Percentiles rank a stretch among this genome's conserved stretches.
Evolutionary conservation across 2,329 filamentous ascomycete species (phyloP).

Genomic region (Aureobasidium sp.): DNA sequence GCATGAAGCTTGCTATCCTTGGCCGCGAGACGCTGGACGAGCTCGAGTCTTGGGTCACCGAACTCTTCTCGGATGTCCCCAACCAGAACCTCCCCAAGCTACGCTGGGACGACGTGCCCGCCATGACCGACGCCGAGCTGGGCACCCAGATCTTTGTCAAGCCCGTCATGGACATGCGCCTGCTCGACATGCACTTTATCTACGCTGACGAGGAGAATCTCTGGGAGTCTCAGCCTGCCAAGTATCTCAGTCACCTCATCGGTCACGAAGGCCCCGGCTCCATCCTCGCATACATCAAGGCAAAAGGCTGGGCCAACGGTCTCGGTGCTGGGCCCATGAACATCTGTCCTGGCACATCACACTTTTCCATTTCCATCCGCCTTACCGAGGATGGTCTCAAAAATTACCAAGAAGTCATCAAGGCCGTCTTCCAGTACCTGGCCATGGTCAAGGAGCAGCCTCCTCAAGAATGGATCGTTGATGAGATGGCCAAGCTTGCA

Average conservation of each 20-base stretch:
- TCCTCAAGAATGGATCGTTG: slow-evolving; percentile 93
- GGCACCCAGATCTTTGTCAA: slow-evolving; percentile 84
- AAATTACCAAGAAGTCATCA: slow-evolving; percentile 83
- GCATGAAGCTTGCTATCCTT: slow-evolving; percentile 91
- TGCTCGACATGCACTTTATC: slow-evolving; percentile 83
- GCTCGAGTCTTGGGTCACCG: slow-evolving; percentile 83
- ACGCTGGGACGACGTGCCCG: slow-evolving; percentile 70
- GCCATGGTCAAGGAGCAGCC: slow-evolving; percentile 82
- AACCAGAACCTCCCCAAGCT: slow-evolving; percentile 82
- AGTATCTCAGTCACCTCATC: slow-evolving; percentile 89
- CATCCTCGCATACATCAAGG: slow-evolving; percentile 90
- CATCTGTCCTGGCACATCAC: slow-evolving; percentile 81
- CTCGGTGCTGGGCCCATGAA: slow-evolving; percentile 80
- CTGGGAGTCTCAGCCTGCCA: slow-evolving; percentile 83
- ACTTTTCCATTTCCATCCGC: slow-evolving; percentile 83
- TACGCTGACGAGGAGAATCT: slow-evolving; percentile 86
- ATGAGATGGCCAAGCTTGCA: slow-evolving; percentile 89
- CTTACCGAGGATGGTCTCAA: slow-evolving; percentile 88
- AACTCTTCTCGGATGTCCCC: slow-evolving; percentile 82
- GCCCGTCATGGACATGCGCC: slow-evolving; percentile 89
- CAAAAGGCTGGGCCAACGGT: slow-evolving; percentile 89
- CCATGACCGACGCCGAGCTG: slow-evolving; percentile 67
- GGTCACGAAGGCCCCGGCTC: slow-evolving; percentile 95
- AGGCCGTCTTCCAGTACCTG: slow-evolving; percentile 92
- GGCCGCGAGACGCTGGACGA: slow-evolving; percentile 85